Conservation (phyloP, 768 basidiomycete species). For the Leccinellum rugosiceps region DNA sequence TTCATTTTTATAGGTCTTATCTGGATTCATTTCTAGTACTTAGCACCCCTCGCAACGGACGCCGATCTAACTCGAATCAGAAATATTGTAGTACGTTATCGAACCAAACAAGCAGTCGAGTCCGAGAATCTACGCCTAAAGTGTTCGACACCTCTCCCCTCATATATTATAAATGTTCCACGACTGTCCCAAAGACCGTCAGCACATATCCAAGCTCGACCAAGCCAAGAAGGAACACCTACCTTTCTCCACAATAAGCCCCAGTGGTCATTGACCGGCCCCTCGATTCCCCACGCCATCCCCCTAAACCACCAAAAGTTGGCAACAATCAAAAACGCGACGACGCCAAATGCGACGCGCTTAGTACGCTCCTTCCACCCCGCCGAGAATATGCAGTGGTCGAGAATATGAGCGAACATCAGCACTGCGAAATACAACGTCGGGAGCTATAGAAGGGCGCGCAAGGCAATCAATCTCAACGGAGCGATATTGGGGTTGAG, state of each 20-base stretch:
- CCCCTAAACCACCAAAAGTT: constrained; percentile 96
- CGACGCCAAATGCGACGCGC: constrained; percentile 63
- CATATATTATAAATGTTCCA: constrained; percentile 33
- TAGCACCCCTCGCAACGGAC: neutral
- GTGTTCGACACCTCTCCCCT: neutral
- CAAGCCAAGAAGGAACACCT: constrained; percentile 13
- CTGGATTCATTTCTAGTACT: neutral
- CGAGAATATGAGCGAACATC: constrained; percentile 86
- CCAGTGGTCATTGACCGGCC: constrained; percentile 75
- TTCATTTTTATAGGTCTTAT: constrained; percentile 13
- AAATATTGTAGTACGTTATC: neutral
- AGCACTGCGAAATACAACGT: constrained; percentile 96
- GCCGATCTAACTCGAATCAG: neutral
- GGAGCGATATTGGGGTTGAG: neutral
- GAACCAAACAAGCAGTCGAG: neutral
- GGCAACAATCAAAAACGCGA: constrained; percentile 57
- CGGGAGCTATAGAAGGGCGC: constrained; percentile 58
- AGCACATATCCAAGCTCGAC: neutral
- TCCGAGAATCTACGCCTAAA: neutral
- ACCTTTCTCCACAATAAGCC: constrained; percentile 78
- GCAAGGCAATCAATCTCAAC: neutral
- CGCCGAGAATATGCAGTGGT: constrained; percentile 89
- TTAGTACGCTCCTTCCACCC: constrained; percentile 64
- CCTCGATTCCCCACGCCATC: constrained; percentile 89
- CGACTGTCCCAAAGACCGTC: constrained; percentile 14